Evolutionary conservation across 768 basidiomycete genomes (phyloP), one percentile per base, ranked within the genome.

Genomic region (Clavaria fumosa): DNA sequence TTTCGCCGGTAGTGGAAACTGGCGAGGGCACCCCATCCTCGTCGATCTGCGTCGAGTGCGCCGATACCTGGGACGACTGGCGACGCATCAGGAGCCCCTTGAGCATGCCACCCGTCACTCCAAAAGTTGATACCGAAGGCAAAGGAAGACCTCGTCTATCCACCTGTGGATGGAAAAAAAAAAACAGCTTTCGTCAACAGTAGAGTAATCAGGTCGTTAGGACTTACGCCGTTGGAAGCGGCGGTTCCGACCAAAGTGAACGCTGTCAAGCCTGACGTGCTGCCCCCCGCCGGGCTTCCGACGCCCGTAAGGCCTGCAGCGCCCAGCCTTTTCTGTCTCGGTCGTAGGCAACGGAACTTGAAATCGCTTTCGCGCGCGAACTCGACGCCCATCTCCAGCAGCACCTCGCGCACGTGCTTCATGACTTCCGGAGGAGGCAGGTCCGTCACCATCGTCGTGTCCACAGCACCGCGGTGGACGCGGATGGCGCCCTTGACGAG

Each of bases 391-490:
- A 97, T 89, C 22, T 70, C 72, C 47, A 75, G 70, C 43, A 99
- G 64, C 9, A 90, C 80, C 43, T 68, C 67, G 49, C 71, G 70
- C 21, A 97, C 72, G 52, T 89, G 84, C 42, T 67, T 72, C 63
- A 97, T 85, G 23, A 97, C 90, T 46, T 85, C 82, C 1, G 78
- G 74, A 23, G 93, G 90, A 6, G 76, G 63, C 15, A 74, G 69
- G 3, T 77, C 85, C 23, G 93, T 95, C 48, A 96, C 71, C 37
- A 77, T 90, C 19, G 75, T 75, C 54, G 81, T 80, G 53, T 96
- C 95, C 21, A 97, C 81, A 2, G 91, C 78, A 43, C 91, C 93
- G 47, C 85, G 81, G 52, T 97, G 93, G 28, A 83, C 72, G 7
- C 89, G 74, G 27, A 96, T 56, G 36, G 66, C 67, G 26, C 68